Evolutionary conservation across 148 eudicot species (phyloP), one percentile per base, ranked within the genome.

Genomic region (Camellia japonica): DNA sequence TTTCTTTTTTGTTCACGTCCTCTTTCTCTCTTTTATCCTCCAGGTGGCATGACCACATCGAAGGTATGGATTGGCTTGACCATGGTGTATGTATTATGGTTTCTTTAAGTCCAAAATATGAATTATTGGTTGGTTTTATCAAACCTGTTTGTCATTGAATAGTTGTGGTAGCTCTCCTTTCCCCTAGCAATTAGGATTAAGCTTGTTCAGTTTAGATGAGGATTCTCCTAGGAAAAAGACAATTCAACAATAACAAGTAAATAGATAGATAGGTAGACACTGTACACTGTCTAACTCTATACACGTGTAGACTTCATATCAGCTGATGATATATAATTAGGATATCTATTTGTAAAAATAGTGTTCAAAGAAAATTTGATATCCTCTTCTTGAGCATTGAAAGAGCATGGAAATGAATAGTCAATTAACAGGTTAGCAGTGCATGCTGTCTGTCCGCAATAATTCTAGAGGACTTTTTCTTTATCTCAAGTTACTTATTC

Each of bases 41-140:
- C 88, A 96, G 99, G 95, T 83, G 87, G 86, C 47, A 79, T 88
- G 65, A 70, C 85, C 43, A 82, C 79, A 18, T 54, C 77, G 75
- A 94, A 96, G 98, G 99, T 96, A 92, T 71, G 88, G 74, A 80
- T 81, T 78, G 78, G 83, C 84, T 80, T 80, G 70, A 78, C 71
- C 73, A 42, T 51, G 41, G 88, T 81, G 72, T 78, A 38, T 41
- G 16, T 46, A 2, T 30, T 65, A 77, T 65, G 58, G 41, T 77
- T 38, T 66, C 62, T 49, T 51, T 4, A 47, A 51, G 59, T 18
- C 60, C 59, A 77, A 77, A 3, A 14, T 77, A 77, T 54, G 54
- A 11, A 38, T 70, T n/a, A 46, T 15, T 43, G 51, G 6, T 41
- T 75, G 58, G 55, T 54, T 80, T 23, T 60, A 13, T 19, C 60